Evolutionary conservation across 495 filamentous ascomycete species (phyloP), one percentile per base, ranked within the genome.

Genomic region (Talaromyces borbonicus): DNA sequence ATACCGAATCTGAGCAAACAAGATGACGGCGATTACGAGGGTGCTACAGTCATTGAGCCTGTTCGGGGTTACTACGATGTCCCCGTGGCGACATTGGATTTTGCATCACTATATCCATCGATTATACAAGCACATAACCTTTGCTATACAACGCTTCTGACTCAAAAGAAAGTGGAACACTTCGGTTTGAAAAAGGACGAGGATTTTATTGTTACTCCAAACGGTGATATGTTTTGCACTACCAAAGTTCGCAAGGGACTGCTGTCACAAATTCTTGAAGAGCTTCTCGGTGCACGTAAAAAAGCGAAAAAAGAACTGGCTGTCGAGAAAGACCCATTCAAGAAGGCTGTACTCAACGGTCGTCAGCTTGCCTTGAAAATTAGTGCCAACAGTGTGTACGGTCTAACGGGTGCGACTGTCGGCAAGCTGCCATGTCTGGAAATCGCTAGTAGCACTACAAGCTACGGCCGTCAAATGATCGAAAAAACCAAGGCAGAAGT

Each of bases 111-210:
- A 50, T 99, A 99, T 57, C 92, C 92, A 8, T 95, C 88, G 62
- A 97, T 99, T 59, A 99, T 99, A 59, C 90, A 96, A 63, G 92
- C 92, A 0, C 92, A 99, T 62, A 99, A 99, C 51, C 77, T 99
- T 22, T 99, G 92, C 62, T 99, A 99, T 68, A 99, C 92, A 0
- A 99, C 92, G 0, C 69, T 96, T 12, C 66, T 97, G 30, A 92
- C 85, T 58, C 90, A 89, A 60, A 72, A 58, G n/a, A 76, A 72
- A 3, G 72, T 93, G 4, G 85, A 93, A 50, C 84, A 76, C 48
- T 68, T 88, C 23, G 65, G 67, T 2, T 59, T 95, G 32, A 74
- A 77, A 51, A 88, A 92, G 57, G 89, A 87, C 48, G 85, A 90
- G 27, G 92, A 99, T 63, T 99, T 96, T 59, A 94, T 96, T 43